Evolutionary conservation across 371 early-diverging fungal species (phyloP), one percentile per base, ranked within the genome.

Genomic region (Actinomortierella ambigua): DNA sequence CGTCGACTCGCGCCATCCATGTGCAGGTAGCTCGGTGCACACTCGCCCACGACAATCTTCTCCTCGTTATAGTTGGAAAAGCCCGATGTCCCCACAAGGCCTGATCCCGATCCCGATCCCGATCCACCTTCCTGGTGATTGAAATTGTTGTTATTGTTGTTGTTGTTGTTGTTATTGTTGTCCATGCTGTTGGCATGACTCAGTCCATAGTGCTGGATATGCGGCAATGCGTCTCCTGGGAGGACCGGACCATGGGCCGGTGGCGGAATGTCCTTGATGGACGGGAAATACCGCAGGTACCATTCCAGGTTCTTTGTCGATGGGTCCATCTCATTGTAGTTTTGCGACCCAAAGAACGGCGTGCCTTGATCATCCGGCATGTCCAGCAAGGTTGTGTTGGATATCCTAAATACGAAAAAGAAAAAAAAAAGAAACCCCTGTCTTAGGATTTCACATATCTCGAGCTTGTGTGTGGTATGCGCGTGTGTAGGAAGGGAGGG

Each of bases 161-260:
- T 29, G 53, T 42, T 40, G 53, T 29, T 53, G n/a, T n/a, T n/a
- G n/a, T n/a, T n/a, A n/a, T 34, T 4, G 11, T 34, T 34, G 7
- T 68, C 65, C 63, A 64, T 61, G 56, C 40, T 57, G 55, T 75
- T 63, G 59, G 68, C 75, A 56, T 75, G 69, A 23, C 75, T 47
- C 28, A 76, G 63, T 40, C 76, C 70, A 53, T 70, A 70, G 52
- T 70, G 70, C 27, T 70, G 70, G 18, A 70, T 70, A 17, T 70
- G 65, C 18, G 70, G 70, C 29, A 70, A 55, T 2, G 70, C 64
- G 17, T 65, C 70, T 46, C 65, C 70, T 39, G 70, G 60, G 7
- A 70, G 57, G 15, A 65, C 70, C 26, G 70, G 65, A 23, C 65
- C 65, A 50, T 64, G 65, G 8, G 65, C 39, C 18, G n/a, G 65